phyloP scores from a whole-genome alignment of 129 eudicot species.

The Mikania micrantha region DNA sequence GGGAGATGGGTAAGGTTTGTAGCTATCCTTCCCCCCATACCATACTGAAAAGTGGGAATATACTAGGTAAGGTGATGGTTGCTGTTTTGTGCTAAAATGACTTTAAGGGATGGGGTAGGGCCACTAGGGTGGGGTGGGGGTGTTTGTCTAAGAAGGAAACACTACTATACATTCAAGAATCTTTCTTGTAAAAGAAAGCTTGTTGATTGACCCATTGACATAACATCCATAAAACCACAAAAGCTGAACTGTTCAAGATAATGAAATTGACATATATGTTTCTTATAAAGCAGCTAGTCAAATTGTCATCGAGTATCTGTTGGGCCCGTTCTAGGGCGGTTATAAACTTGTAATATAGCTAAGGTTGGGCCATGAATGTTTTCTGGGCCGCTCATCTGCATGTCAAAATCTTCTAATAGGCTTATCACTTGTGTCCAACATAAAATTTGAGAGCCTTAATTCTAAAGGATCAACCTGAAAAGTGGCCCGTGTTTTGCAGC shows the following conservation, averaged over 20 bases:
- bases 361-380: conserved; percentile 6
- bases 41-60: too few species aligned
- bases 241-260: conserved; percentile 7
- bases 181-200: conserved; percentile 2
- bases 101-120: background rate
- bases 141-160: background rate
- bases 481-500: too few species aligned
- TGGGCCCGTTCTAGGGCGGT: conserved; percentile 1
- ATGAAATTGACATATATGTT: background rate
- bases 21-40: too few species aligned
- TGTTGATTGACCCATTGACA: conserved; percentile 22
- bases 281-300: background rate
- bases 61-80: too few species aligned
- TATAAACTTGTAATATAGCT: too few species aligned
- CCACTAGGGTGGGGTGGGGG: background rate
- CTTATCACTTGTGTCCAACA: too few species aligned
- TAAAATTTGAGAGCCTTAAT: too few species aligned
- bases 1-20: too few species aligned
- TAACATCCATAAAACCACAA: conserved; percentile 20
- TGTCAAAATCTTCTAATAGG: too few species aligned
- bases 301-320: background rate
- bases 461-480: too few species aligned
- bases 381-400: too few species aligned
- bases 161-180: background rate
- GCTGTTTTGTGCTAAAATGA: background rate